phyloP scores from a whole-genome alignment of 2,329 filamentous ascomycete genomes.

The Neoarthrinium moseri region DNA sequence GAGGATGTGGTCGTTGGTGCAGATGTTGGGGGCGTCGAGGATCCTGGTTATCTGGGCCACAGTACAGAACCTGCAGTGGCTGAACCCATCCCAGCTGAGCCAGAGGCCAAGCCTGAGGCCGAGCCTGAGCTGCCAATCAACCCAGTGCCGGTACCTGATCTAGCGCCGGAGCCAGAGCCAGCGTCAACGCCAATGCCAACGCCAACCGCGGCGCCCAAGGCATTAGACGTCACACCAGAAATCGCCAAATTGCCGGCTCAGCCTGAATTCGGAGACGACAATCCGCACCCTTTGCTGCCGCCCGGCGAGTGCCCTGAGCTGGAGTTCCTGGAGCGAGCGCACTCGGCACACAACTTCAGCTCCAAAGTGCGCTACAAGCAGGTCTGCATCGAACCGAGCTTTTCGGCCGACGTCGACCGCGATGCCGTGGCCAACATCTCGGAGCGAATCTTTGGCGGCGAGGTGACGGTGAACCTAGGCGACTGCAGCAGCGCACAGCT shows the following conservation, averaged over 20 bases:
- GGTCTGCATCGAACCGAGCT: constrained; percentile 40
- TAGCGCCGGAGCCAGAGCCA: no score
- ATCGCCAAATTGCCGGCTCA: not conserved
- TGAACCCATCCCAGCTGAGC: no score
- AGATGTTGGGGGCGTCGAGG: no score
- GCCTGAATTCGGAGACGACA: not conserved
- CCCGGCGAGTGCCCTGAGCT: constrained; percentile 22
- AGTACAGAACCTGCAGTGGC: no score
- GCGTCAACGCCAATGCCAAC: no score
- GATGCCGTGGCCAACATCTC: constrained; percentile 35
- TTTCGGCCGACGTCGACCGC: constrained; percentile 32
- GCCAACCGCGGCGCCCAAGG: no score
- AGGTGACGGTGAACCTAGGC: constrained; percentile 28
- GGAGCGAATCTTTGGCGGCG: constrained; percentile 32
- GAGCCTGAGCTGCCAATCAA: no score
- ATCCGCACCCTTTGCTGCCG: constrained; percentile 11
- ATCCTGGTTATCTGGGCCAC: no score
- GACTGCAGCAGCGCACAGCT: constrained; percentile 24
- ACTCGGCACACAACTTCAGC: constrained; percentile 31
- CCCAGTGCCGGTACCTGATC: no score
- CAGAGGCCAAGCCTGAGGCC: no score
- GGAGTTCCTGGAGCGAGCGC: constrained; percentile 23
- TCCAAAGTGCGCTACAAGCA: constrained; percentile 42
- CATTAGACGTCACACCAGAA: not conserved
- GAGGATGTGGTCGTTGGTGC: not conserved